Evolutionary conservation across 148 eudicot species (phyloP).

Genomic region (Pouteria glomerata): DNA sequence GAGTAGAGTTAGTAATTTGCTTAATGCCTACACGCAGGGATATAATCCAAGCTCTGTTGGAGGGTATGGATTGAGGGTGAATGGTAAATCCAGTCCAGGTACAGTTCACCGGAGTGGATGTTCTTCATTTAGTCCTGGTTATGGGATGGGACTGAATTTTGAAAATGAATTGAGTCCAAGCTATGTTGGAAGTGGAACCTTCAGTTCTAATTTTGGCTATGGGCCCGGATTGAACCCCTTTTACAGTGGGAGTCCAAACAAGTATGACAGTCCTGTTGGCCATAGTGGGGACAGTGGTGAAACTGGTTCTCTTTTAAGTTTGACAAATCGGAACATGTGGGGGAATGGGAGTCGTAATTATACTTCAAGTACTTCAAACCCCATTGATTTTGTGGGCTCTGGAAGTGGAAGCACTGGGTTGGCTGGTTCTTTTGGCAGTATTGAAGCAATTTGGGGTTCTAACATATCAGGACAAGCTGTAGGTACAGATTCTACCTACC

Average conservation of each 20-base stretch:
- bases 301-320: constrained; percentile 38
- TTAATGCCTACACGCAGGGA: constrained; percentile 59
- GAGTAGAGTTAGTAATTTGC: constrained; percentile 54
- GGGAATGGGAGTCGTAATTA: constrained; percentile 48
- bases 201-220: constrained; percentile 44
- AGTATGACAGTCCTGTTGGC: constrained; percentile 37
- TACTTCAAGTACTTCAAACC: constrained; percentile 32
- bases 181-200: constrained; percentile 37
- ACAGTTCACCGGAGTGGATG: constrained; percentile 55
- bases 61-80: constrained; percentile 59
- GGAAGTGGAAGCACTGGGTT: constrained; percentile 33
- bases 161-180: constrained; percentile 55
- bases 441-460: constrained; percentile 67
- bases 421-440: constrained; percentile 35
- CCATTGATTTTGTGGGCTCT: constrained; percentile 33
- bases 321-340: constrained; percentile 58
- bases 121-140: constrained; percentile 50
- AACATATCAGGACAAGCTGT: constrained; percentile 39
- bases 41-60: constrained; percentile 43
- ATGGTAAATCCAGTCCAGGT: constrained; percentile 57
- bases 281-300: constrained; percentile 42
- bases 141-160: constrained; percentile 42
- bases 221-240: constrained; percentile 47
- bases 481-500: constrained; percentile 34
- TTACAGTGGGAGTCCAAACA: constrained; percentile 34